These are phyloP conservation scores for Eruca vesicaria DNA, from an alignment of 441 rosid genomes.

Conservation along the genomic window DNA sequence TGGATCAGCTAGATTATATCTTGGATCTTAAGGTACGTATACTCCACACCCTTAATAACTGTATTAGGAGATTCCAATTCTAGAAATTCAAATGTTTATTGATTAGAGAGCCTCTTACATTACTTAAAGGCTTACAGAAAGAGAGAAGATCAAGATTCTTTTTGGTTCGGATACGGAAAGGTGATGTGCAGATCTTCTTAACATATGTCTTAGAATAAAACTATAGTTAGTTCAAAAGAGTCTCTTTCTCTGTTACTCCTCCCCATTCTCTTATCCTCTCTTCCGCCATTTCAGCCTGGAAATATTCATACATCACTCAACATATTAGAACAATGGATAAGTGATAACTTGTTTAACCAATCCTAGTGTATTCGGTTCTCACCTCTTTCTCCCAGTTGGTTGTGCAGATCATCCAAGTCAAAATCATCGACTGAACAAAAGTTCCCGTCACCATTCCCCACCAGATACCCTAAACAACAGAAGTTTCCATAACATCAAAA, in stretches of 20 bases:
- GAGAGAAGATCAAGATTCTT: not conserved
- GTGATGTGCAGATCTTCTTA: not conserved
- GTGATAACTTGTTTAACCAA: not conserved
- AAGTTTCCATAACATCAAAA: not conserved
- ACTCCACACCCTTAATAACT: not conserved
- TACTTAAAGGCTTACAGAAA: not conserved
- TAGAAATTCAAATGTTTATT: not conserved
- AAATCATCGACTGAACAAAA: conserved; percentile 36
- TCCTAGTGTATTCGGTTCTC: not conserved
- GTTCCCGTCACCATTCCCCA: conserved; percentile 48
- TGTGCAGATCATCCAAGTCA: conserved; percentile 39
- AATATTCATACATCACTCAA: not conserved
- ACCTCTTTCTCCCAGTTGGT: conserved; percentile 54
- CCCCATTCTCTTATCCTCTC: conserved; percentile 54
- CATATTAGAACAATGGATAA: not conserved
- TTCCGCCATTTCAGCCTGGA: conserved; percentile 54
- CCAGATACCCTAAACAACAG: conserved; percentile 46
- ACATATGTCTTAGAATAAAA: not conserved
- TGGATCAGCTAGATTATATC: not conserved
- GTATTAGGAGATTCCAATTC: not conserved
- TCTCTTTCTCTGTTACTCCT: conserved; percentile 32
- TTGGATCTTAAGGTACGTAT: not conserved
- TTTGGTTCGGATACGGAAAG: not conserved
- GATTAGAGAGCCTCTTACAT: not conserved
- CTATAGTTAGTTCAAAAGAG: conserved; percentile 13